These are phyloP conservation scores for Helianthus annuus DNA, from an alignment of 129 eudicot genomes.

Conservation along the genomic window HanXRQr2.0-SUNRISE NC_035436.2:193857147-193857646, in stretches of 20 bases:
- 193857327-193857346: slow-evolving; percentile 1
- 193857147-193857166: slow-evolving; percentile 63
- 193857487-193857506: slow-evolving; percentile 48
- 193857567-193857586: no score
- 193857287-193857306: slow-evolving; percentile 6
- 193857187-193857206: slow-evolving; percentile 77
- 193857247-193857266: background rate
- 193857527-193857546: slow-evolving; percentile 69
- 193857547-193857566: slow-evolving; percentile 32
- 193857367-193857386: slow-evolving; percentile 73
- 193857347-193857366: slow-evolving; percentile 69
- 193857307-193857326: slow-evolving; percentile 1
- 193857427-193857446: no score
- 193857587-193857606: background rate
- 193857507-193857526: slow-evolving; percentile 66
- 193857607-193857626: background rate
- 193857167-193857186: slow-evolving; percentile 73
- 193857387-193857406: slow-evolving; percentile 56
- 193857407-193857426: background rate
- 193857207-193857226: slow-evolving; percentile 65
- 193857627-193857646: slow-evolving; percentile 33
- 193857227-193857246: slow-evolving; percentile 40
- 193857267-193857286: background rate
- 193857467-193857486: background rate
- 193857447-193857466: background rate